These are phyloP conservation scores for Abrus pulchellus DNA, from an alignment of 306 rosid genomes.

Conservation along the genomic window DNA sequence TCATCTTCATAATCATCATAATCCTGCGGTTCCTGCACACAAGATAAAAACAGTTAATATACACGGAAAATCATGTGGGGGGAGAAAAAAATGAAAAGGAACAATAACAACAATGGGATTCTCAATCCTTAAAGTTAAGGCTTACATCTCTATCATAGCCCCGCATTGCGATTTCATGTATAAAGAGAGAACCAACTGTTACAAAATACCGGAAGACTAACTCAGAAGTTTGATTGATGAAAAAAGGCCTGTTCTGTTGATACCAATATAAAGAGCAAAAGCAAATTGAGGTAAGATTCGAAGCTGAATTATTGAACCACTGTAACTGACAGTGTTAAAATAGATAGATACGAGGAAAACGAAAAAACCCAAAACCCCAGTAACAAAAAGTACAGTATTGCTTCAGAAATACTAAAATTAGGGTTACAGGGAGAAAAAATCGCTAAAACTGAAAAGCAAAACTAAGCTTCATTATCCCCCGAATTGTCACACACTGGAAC, in stretches of 20 bases:
- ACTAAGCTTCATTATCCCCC: neutral
- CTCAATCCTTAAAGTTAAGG: constrained; percentile 11
- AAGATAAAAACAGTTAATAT: neutral
- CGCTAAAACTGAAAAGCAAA: neutral
- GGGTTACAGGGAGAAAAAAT: constrained; percentile 17
- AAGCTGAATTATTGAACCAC: constrained; percentile 19
- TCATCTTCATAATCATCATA: constrained; percentile 71
- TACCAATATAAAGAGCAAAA: constrained; percentile 30
- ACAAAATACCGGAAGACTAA: constrained; percentile 34
- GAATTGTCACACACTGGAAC: constrained; percentile 12
- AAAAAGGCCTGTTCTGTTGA: constrained; percentile 9
- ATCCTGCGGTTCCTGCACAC: constrained; percentile 56
- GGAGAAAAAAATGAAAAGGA: neutral
- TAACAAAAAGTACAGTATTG: neutral
- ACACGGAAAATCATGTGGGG: constrained; percentile 3
- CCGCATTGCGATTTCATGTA: constrained; percentile 59
- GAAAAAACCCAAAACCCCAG: neutral
- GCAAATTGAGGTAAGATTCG: constrained; percentile 34
- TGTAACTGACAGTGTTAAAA: constrained; percentile 46
- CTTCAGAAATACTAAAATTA: neutral
- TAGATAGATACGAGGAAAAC: neutral
- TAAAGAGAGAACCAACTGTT: constrained; percentile 35
- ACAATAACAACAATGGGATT: neutral
- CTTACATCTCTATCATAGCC: constrained; percentile 74
- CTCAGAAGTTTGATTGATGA: neutral